Conservation (phyloP, 2,329 filamentous ascomycete species). For the Ophiostoma sp. region DNA sequence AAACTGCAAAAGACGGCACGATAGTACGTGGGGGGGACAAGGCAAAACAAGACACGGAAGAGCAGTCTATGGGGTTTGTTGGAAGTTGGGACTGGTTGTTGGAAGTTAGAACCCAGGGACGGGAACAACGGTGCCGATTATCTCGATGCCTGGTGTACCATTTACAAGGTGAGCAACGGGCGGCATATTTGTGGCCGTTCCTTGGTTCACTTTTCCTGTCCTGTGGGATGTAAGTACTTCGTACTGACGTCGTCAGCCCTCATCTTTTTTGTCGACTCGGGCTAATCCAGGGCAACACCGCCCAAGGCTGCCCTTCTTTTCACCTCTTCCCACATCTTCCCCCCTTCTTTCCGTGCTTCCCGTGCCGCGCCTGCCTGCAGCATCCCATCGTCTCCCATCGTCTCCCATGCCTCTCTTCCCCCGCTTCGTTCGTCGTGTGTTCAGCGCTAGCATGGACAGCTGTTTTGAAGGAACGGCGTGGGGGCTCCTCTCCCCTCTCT, state of each 20-base stretch:
- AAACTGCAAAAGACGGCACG: not conserved
- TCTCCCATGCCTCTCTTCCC: not conserved
- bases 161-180: not conserved
- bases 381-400: not conserved
- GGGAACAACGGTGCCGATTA: not conserved
- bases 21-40: not conserved
- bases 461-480: not conserved
- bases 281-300: not conserved
- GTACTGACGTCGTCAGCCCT: not conserved
- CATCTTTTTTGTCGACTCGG: not conserved
- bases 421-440: conserved; percentile 1
- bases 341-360: not conserved
- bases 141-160: not conserved
- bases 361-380: conserved; percentile 9
- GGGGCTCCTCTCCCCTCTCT: not conserved
- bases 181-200: not conserved
- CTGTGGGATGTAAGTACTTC: no score
- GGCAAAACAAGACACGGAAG: not conserved
- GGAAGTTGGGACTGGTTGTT: not conserved
- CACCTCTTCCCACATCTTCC: not conserved
- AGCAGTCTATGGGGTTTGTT: not conserved
- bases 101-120: no score
- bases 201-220: not conserved
- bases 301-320: not conserved
- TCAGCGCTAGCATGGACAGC: not conserved